These are phyloP conservation scores for Solanum appendiculatum DNA, from an alignment of 257 asterid species.

Conservation along the genomic window DNA sequence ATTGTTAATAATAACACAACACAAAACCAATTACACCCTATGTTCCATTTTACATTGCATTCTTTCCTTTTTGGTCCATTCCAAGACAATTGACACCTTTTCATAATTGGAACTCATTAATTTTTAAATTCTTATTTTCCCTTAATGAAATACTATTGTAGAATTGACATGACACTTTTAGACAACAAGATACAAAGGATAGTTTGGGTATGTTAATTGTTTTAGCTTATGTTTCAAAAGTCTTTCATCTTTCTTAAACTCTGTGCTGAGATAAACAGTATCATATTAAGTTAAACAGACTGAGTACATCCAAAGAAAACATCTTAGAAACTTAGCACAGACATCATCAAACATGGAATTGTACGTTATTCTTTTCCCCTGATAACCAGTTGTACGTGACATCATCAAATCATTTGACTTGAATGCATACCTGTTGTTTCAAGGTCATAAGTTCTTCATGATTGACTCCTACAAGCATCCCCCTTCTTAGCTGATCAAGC, in stretches of 20 bases:
- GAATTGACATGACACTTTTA: neutral
- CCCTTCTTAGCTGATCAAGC: slow-evolving; percentile 77
- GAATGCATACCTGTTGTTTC: slow-evolving; percentile 56
- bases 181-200: neutral
- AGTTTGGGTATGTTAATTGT: neutral
- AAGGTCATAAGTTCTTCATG: slow-evolving; percentile 82
- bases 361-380: neutral
- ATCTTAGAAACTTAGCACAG: neutral
- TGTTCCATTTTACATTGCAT: neutral
- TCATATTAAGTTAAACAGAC: neutral
- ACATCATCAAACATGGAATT: neutral
- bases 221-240: neutral
- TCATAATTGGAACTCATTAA: neutral
- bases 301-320: neutral
- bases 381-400: neutral
- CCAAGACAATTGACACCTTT: neutral
- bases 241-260: neutral
- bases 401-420: neutral
- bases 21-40: neutral
- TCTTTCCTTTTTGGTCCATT: neutral
- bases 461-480: slow-evolving; percentile 68
- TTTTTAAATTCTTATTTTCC: neutral
- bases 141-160: neutral
- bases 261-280: neutral
- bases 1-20: neutral